Conservation (phyloP, 495 filamentous ascomycete species). For the Penicillium salamii region DNA sequence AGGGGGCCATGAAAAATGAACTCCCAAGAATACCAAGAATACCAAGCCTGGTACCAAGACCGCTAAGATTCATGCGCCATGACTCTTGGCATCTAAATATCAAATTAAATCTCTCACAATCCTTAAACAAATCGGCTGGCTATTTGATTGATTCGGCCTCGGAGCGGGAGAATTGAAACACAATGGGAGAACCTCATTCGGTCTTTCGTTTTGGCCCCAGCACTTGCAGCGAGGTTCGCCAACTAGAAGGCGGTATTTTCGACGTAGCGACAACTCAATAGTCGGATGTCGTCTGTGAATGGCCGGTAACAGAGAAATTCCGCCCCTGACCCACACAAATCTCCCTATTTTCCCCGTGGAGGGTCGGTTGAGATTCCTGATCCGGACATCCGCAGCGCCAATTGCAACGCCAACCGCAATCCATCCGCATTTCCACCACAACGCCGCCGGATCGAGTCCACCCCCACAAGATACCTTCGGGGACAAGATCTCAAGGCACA, state of each 20-base stretch:
- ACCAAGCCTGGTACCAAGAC: neutral
- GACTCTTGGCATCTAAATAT: neutral
- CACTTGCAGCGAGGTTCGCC: neutral
- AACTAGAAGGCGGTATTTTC: neutral
- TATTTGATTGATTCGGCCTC: neutral
- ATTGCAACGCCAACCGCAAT: neutral
- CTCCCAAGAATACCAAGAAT: neutral
- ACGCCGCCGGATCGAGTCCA: neutral
- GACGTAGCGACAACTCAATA: neutral
- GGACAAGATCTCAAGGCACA: neutral
- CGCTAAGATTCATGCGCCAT: neutral
- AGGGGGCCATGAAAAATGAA: too few species aligned
- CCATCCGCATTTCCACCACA: neutral
- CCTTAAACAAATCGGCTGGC: neutral
- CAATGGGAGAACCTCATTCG: neutral
- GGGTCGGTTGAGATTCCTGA: slow-evolving; percentile 6
- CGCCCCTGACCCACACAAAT: slow-evolving; percentile 6
- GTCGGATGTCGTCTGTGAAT: neutral
- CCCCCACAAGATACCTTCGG: neutral
- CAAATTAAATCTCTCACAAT: neutral
- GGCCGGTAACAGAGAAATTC: neutral
- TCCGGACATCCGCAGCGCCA: neutral
- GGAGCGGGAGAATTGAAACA: neutral
- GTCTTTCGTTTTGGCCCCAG: neutral
- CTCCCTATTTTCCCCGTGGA: slow-evolving; percentile 1